Evolutionary conservation across 2,329 filamentous ascomycete species (phyloP), one percentile per base, ranked within the genome.

Genomic region (Furcasterigmium furcatum): DNA sequence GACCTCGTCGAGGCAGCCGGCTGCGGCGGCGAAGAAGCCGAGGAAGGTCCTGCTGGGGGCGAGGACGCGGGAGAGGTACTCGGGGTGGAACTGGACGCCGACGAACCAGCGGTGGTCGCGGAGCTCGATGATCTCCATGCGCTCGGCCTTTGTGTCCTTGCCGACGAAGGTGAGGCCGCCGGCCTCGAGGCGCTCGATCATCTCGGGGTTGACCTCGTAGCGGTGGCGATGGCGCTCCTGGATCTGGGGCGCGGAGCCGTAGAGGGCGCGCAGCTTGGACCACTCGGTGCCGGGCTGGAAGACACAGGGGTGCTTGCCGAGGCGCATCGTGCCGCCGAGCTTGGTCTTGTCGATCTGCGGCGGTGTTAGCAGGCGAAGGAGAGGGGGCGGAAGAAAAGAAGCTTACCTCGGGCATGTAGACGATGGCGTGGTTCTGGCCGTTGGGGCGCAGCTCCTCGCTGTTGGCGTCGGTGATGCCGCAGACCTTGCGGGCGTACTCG

Each of bases 341-440:
- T 85, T 84, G n/a, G 74, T 76, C 61, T 84, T 82, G 67, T 87
- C 80, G 55, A 87, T 79, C 24, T 27, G 24, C n/a, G n/a, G n/a
- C n/a, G n/a, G n/a, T n/a, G n/a, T n/a, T n/a, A n/a, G n/a, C n/a
- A n/a, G n/a, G n/a, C n/a, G n/a, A n/a, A n/a, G n/a, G n/a, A n/a
- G n/a, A n/a, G n/a, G n/a, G n/a, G n/a, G n/a, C n/a, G n/a, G n/a
- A n/a, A n/a, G n/a, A n/a, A n/a, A n/a, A n/a, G n/a, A n/a, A n/a
- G n/a, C n/a, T n/a, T n/a, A 27, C 65, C 58, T 96, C 92, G 2
- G 92, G 92, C 94, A 97, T 99, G 70, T 87, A 92, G 55, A 97
- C 80, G 54, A 99, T 82, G 22, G 88, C 80, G 21, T 80, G 82
- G 59, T 91, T 74, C 40, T 82, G 71, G n/a, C 83, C 78, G 4